These are phyloP conservation scores for Ogataea nakhonphanomensis DNA, from an alignment of 805 yeast genomes.

Conservation along the genomic window DNA sequence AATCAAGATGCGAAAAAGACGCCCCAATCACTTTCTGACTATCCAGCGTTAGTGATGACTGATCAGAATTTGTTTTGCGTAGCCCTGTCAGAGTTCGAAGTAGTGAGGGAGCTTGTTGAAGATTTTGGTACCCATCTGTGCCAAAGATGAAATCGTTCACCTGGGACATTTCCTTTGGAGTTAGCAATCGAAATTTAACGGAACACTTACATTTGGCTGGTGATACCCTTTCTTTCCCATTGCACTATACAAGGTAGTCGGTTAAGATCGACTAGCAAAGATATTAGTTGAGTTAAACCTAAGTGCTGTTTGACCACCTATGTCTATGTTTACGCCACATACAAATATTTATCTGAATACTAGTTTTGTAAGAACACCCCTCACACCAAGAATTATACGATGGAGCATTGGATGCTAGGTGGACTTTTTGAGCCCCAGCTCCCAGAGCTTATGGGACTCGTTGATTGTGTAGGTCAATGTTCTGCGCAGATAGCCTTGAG, in stretches of 20 bases:
- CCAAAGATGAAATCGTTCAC: conserved; percentile 30
- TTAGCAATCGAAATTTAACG: not conserved
- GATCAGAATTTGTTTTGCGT: conserved; percentile 17
- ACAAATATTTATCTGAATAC: conserved; percentile 1
- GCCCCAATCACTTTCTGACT: conserved; percentile 47
- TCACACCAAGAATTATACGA: conserved; percentile 1
- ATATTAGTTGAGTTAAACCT: not conserved
- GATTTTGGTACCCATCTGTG: conserved; percentile 19
- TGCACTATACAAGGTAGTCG: not conserved
- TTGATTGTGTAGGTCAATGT: conserved; percentile 67
- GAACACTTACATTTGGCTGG: conserved; percentile 29
- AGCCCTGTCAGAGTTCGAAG: conserved; percentile 25
- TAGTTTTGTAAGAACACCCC: not conserved
- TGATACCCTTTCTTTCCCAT: conserved; percentile 35
- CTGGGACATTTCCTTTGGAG: conserved; percentile 27
- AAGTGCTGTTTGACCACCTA: conserved; percentile 2
- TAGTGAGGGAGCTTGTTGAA: conserved; percentile 23
- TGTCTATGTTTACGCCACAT: conserved; percentile 12
- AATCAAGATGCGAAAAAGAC: conserved; percentile 52
- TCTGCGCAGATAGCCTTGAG: conserved; percentile 53
- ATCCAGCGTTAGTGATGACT: conserved; percentile 8
- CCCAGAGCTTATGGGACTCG: conserved; percentile 78
- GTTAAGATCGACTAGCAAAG: not conserved
- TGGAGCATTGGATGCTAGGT: not conserved
- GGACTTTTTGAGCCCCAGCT: conserved; percentile 25